phyloP scores from a whole-genome alignment of 805 yeast genomes.

The Pichia californica region DNA sequence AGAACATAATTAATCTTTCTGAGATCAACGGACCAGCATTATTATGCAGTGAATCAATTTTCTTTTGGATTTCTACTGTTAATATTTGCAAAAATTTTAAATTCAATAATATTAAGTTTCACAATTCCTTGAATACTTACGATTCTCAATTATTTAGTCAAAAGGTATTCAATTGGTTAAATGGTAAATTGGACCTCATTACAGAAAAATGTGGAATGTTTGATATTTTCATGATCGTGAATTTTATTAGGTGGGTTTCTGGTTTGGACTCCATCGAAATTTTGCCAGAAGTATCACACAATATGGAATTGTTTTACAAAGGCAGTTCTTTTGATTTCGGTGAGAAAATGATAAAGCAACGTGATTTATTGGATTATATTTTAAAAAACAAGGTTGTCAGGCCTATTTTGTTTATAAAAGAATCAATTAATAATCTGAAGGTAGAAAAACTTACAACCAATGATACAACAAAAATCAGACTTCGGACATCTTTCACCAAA shows the following conservation, averaged over 20 bases:
- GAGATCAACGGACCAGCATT: conserved; percentile 56
- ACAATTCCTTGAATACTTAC: conserved; percentile 12
- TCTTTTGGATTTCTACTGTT: conserved; percentile 47
- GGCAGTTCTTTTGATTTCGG: neutral
- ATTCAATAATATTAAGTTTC: conserved; percentile 24
- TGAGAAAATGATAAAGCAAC: neutral
- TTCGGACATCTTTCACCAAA: neutral
- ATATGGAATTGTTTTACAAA: neutral
- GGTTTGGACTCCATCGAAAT: neutral
- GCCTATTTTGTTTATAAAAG: neutral
- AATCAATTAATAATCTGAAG: neutral
- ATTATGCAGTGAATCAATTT: conserved; percentile 40
- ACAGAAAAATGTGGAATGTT: neutral
- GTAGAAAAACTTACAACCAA: neutral
- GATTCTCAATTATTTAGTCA: conserved; percentile 15
- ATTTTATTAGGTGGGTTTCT: conserved; percentile 13
- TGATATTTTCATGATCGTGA: conserved; percentile 2
- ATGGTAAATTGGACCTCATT: conserved; percentile 8
- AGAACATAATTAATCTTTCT: conserved; percentile 44
- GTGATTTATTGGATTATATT: neutral
- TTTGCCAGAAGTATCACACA: neutral
- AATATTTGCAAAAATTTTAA: conserved; percentile 31
- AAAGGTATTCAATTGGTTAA: conserved; percentile 43
- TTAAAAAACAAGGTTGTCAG: neutral
- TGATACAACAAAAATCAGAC: neutral